Evolutionary conservation across 2,329 filamentous ascomycete species (phyloP).

Genomic region (Didymella glomerata): DNA sequence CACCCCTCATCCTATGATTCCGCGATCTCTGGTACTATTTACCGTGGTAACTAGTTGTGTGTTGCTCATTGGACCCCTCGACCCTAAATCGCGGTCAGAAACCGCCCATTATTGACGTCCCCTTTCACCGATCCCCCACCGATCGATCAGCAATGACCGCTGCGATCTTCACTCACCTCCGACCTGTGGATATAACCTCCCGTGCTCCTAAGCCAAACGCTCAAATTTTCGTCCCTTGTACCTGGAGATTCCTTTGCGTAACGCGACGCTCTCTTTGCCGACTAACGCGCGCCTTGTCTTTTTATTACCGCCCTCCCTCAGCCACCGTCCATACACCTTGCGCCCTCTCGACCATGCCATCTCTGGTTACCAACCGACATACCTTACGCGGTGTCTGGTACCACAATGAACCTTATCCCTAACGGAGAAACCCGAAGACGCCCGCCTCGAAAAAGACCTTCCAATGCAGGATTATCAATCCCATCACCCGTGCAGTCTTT

Average conservation of each 20-base stretch:
- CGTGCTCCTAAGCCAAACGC: not conserved
- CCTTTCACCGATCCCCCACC: constrained; percentile 1
- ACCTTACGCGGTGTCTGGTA: not conserved
- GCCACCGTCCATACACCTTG: not conserved
- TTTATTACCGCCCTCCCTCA: not conserved
- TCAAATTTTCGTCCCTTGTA: not conserved
- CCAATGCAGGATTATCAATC: constrained; percentile 32
- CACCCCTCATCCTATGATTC: constrained; percentile 32
- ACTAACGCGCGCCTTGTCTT: constrained; percentile 14
- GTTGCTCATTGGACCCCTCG: constrained; percentile 5
- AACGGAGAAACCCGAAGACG: constrained; percentile 6
- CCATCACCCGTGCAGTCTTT: constrained; percentile 39
- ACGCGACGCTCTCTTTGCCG: constrained; percentile 27
- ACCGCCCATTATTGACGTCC: constrained; percentile 14
- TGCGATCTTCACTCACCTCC: not conserved
- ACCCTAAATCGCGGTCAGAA: not conserved
- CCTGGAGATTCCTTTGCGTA: constrained; percentile 7
- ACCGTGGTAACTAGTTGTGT: constrained; percentile 32
- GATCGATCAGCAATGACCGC: not conserved
- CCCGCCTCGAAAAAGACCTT: constrained; percentile 26
- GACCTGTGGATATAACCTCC: not conserved
- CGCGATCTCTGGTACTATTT: constrained; percentile 38
- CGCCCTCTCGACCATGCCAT: not conserved
- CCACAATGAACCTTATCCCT: not conserved
- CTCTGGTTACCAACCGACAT: not conserved